phyloP scores from a whole-genome alignment of 1,284 basidiomycete genomes.

The Ustilago nuda region DNA sequence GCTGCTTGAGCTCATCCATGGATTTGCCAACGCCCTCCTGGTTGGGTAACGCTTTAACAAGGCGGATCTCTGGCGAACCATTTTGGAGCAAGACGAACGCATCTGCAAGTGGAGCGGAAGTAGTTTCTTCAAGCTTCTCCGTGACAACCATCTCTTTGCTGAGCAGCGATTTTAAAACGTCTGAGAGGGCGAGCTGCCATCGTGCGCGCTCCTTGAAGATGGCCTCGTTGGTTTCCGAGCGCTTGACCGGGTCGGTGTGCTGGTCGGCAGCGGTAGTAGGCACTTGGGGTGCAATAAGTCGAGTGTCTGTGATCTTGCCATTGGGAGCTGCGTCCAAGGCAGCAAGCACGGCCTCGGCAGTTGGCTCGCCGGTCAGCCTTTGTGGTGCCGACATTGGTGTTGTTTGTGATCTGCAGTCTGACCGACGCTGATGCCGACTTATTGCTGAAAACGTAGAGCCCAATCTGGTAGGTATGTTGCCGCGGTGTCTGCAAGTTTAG shows the following conservation, averaged over 20 bases:
- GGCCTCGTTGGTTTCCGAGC: slow-evolving; percentile 54
- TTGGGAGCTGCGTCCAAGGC: slow-evolving; percentile 48
- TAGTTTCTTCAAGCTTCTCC: slow-evolving; percentile 57
- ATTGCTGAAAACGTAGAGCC: no score
- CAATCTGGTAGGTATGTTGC: no score
- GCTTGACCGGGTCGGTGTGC: slow-evolving; percentile 49
- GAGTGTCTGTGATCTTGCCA: slow-evolving; percentile 58
- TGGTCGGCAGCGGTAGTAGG: slow-evolving; percentile 31
- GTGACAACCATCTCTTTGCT: slow-evolving; percentile 63
- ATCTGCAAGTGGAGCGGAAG: slow-evolving; percentile 45
- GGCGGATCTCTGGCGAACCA: slow-evolving; percentile 65
- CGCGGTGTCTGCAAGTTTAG: not conserved
- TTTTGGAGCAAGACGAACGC: slow-evolving; percentile 49
- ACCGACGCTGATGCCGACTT: not conserved
- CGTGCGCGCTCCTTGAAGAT: slow-evolving; percentile 60
- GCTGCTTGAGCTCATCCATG: slow-evolving; percentile 58
- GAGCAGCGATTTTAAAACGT: slow-evolving; percentile 62
- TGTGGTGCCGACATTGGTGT: slow-evolving; percentile 37
- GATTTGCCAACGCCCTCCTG: slow-evolving; percentile 53
- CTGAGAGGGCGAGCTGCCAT: slow-evolving; percentile 66
- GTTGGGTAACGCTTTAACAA: slow-evolving; percentile 62
- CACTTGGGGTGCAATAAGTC: slow-evolving; percentile 49
- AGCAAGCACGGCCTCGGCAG: slow-evolving; percentile 59
- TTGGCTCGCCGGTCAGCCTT: slow-evolving; percentile 40
- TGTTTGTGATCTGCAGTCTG: not conserved